phyloP scores from a whole-genome alignment of 1,284 basidiomycete species.

The Moesziomyces parantarcticus region DNA sequence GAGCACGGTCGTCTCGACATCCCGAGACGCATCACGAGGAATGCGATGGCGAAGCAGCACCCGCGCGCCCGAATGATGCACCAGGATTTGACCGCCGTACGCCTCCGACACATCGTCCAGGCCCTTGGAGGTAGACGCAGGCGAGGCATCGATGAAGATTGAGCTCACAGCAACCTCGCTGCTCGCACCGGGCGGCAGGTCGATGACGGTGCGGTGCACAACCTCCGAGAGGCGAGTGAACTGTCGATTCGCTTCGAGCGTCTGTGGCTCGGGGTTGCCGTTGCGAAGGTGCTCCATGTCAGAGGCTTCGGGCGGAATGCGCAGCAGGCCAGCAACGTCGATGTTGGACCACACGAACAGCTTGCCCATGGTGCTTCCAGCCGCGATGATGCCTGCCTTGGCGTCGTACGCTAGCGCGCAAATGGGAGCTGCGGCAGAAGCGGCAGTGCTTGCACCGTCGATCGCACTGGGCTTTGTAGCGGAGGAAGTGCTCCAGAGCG shows the following conservation, averaged over 20 bases:
- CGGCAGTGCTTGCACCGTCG: slow-evolving; percentile 21
- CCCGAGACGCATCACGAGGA: not conserved
- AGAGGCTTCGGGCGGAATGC: slow-evolving; percentile 37
- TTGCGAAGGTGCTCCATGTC: slow-evolving; percentile 32
- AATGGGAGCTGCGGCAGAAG: slow-evolving; percentile 25
- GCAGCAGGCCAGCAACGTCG: slow-evolving; percentile 44
- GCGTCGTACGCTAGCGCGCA: slow-evolving; percentile 59
- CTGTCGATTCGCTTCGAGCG: slow-evolving; percentile 22
- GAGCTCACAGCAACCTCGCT: slow-evolving; percentile 29
- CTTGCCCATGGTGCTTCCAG: slow-evolving; percentile 53
- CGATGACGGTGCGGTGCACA: slow-evolving; percentile 26
- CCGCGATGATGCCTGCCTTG: slow-evolving; percentile 51
- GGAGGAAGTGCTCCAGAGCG: slow-evolving; percentile 52
- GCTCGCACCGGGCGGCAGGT: slow-evolving; percentile 19
- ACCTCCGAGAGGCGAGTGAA: slow-evolving; percentile 20
- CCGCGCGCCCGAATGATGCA: slow-evolving; percentile 41
- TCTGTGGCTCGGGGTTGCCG: slow-evolving; percentile 15
- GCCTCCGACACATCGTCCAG: not conserved
- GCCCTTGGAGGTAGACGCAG: slow-evolving; percentile 1
- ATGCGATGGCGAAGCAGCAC: slow-evolving; percentile 49
- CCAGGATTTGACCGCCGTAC: slow-evolving; percentile 30
- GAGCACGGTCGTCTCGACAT: slow-evolving; percentile 47
- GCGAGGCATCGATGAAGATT: slow-evolving; percentile 26
- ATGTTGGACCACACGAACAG: slow-evolving; percentile 60
- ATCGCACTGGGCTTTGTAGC: slow-evolving; percentile 18